Evolutionary conservation across 768 basidiomycete species (phyloP), one percentile per base, ranked within the genome.

Genomic region (Lactifluus piperatus): DNA sequence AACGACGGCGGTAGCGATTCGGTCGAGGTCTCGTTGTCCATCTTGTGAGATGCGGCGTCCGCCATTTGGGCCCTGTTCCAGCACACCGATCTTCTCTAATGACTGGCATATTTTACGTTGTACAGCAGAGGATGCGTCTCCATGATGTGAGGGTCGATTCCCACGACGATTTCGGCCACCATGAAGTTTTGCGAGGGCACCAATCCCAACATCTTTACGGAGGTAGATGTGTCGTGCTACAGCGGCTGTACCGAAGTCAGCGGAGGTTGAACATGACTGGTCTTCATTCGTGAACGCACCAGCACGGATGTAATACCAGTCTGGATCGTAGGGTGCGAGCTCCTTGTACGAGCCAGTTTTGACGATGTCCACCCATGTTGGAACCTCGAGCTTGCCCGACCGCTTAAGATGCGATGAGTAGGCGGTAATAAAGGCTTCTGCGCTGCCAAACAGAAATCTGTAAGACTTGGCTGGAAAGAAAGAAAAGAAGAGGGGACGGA

Each of bases 181-280:
- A 77, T 98, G 94, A 43, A 97, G 88, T 82, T 97, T 98, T 76
- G 83, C 85, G 37, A 97, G 83, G 29, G 89, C 89, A 68, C 93
- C 94, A 64, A 95, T 84, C 69, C 94, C 94, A 68, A 94, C 91
- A 71, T 91, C 88, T 79, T 95, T 94, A 73, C 95, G 91, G 73
- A 99, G 89, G 83, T 99, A 98, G 76, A 97, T 97, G 86, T 97
- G 95, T 70, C 95, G 88, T 76, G 95, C 95, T 69, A 98, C 77
- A 64, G 94, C 91, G 72, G 94, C 94, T 97, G 68, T 13, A 34
- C 50, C 20, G 10, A n/a, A 53, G 51, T 51, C 18, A 46, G 53
- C 32, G 6, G 48, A 22, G 20, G n/a, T 10, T 5, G 26, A 45
- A 29, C 14, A 29, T 20, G 34, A 36, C 22, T 3, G 27, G 14